Percentiles rank a stretch among this genome's conserved stretches.
Evolutionary conservation across 768 basidiomycete genomes (phyloP).

Genomic region (Mycena belliarum): DNA sequence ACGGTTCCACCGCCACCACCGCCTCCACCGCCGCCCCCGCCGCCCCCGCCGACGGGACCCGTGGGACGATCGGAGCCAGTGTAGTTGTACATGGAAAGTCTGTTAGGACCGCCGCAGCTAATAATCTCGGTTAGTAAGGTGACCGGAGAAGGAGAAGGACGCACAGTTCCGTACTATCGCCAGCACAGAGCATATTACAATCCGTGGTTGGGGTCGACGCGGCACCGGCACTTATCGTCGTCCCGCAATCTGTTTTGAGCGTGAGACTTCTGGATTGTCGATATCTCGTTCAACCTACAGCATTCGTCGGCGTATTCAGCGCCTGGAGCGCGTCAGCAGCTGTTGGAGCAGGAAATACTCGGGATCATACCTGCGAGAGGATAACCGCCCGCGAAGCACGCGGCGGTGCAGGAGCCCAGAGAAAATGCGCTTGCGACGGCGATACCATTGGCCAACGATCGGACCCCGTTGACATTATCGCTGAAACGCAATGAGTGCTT

Average conservation of each 20-base stretch:
- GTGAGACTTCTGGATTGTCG: background rate
- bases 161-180: conserved; percentile 54
- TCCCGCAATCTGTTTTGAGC: conserved; percentile 49
- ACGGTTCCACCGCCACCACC: conserved; percentile 29
- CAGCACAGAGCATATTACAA: conserved; percentile 69
- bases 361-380: conserved; percentile 34
- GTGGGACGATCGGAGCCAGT: conserved; percentile 57
- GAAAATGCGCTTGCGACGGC: conserved; percentile 53
- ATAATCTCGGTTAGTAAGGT: background rate
- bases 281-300: conserved; percentile 40
- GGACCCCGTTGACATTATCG: conserved; percentile 45
- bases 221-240: conserved; percentile 44
- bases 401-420: conserved; percentile 57
- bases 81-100: conserved; percentile 68
- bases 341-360: conserved; percentile 31
- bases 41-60: conserved; percentile 34
- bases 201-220: conserved; percentile 48
- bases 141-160: background rate
- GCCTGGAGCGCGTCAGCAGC: background rate
- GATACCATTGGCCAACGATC: conserved; percentile 40
- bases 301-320: conserved; percentile 39
- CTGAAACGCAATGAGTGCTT: conserved; percentile 31
- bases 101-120: conserved; percentile 67
- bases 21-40: conserved; percentile 36
- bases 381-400: conserved; percentile 58